Evolutionary conservation across 2,329 filamentous ascomycete genomes (phyloP).

Genomic region (Trichoderma breve): DNA sequence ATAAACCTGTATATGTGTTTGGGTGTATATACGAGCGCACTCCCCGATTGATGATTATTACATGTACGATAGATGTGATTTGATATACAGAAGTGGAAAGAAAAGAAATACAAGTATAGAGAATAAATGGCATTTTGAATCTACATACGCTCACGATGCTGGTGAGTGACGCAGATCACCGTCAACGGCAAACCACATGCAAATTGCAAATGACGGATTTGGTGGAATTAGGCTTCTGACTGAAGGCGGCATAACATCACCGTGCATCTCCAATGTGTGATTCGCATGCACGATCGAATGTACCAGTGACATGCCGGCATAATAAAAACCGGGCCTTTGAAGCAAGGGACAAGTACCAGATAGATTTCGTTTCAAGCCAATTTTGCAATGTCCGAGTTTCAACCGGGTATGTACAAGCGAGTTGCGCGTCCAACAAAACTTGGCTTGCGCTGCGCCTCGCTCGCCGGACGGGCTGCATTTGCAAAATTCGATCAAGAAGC

Average conservation of each 20-base stretch:
- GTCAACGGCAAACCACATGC: background rate
- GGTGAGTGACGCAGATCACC: background rate
- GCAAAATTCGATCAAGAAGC: background rate
- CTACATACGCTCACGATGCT: background rate
- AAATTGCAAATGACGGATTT: background rate
- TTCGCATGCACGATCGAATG: background rate
- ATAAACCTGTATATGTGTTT: background rate
- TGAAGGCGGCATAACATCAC: conserved; percentile 1
- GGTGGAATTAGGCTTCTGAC: background rate
- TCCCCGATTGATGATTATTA: background rate
- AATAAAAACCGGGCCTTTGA: conserved; percentile 1
- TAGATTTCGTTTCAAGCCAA: background rate
- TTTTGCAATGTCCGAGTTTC: conserved; percentile 15
- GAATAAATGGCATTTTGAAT: background rate
- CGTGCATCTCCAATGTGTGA: conserved; percentile 2
- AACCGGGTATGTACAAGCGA: background rate
- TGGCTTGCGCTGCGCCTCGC: conserved; percentile 17
- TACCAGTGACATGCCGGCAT: conserved; percentile 4
- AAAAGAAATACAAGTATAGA: background rate
- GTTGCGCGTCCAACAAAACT: conserved; percentile 10
- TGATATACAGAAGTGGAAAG: background rate
- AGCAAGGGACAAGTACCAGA: background rate
- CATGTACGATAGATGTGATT: conserved; percentile 1
- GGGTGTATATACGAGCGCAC: background rate
- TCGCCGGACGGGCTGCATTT: background rate